These are phyloP conservation scores for Pseudogymnoascus sp. DNA, from an alignment of 2,329 filamentous ascomycete species.

Conservation along the genomic window DNA sequence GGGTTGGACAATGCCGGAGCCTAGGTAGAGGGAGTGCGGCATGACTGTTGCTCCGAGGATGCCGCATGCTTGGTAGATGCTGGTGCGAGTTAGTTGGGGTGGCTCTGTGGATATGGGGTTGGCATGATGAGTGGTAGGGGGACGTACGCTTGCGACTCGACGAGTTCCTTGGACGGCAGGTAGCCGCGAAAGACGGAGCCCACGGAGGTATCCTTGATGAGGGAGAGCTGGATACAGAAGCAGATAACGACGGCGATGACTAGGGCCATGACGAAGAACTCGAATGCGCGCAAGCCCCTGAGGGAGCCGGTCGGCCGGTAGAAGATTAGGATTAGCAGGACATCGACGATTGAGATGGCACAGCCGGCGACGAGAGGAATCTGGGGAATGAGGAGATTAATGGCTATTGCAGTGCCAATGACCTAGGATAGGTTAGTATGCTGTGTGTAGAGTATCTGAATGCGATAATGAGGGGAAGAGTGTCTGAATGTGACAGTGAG, in stretches of 20 bases:
- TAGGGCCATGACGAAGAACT: slow-evolving; percentile 54
- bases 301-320: slow-evolving; percentile 55
- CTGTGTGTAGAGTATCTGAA: not conserved
- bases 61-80: slow-evolving; percentile 63
- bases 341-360: slow-evolving; percentile 61
- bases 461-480: not conserved
- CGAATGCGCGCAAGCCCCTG: slow-evolving; percentile 54
- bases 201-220: slow-evolving; percentile 48
- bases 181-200: slow-evolving; percentile 59
- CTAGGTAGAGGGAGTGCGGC: slow-evolving; percentile 63
- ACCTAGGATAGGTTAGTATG: slow-evolving; percentile 35
- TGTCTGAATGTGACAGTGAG: slow-evolving; percentile 6
- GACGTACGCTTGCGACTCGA: slow-evolving; percentile 47
- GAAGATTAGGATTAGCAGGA: slow-evolving; percentile 60
- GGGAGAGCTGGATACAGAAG: slow-evolving; percentile 62
- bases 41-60: slow-evolving; percentile 72
- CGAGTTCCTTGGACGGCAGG: slow-evolving; percentile 51
- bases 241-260: slow-evolving; percentile 64
- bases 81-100: slow-evolving; percentile 9
- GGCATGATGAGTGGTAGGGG: not conserved
- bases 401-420: slow-evolving; percentile 63
- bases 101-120: not conserved
- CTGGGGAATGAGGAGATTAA: slow-evolving; percentile 57
- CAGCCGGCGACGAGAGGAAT: slow-evolving; percentile 62
- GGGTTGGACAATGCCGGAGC: slow-evolving; percentile 61